Percentiles rank a stretch among this genome's conserved stretches.
phyloP scores from a whole-genome alignment of 2,329 filamentous ascomycete species.

The Colletotrichum navitas region DNA sequence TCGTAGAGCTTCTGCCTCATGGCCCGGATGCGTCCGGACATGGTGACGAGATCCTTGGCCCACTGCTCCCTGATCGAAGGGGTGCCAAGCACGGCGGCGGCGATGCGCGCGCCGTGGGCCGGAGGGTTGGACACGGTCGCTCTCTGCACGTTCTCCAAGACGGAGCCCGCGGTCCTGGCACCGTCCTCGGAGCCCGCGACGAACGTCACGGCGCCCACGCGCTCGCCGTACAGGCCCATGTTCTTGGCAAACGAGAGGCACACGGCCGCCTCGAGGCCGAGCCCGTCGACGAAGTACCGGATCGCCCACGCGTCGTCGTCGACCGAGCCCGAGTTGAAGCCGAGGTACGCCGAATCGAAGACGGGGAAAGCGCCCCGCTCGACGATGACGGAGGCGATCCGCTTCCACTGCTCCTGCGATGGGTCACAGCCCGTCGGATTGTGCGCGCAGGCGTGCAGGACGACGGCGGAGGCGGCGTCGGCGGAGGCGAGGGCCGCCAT shows the following conservation, averaged over 20 bases:
- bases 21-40: constrained; percentile 51
- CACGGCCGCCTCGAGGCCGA: constrained; percentile 63
- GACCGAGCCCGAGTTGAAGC: constrained; percentile 51
- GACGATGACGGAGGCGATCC: constrained; percentile 48
- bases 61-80: constrained; percentile 49
- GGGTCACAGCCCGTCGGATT: constrained; percentile 59
- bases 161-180: constrained; percentile 44
- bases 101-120: constrained; percentile 52
- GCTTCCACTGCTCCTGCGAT: constrained; percentile 49
- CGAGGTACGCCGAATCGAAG: constrained; percentile 52
- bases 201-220: constrained; percentile 50
- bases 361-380: constrained; percentile 47
- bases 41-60: constrained; percentile 52
- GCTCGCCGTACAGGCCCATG: constrained; percentile 61
- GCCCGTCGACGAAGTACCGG: constrained; percentile 50
- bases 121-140: constrained; percentile 54
- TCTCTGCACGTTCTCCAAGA: constrained; percentile 50
- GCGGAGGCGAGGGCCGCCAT: constrained; percentile 48
- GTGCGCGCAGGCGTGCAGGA: constrained; percentile 58
- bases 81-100: constrained; percentile 49
- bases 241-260: constrained; percentile 74
- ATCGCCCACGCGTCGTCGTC: constrained; percentile 52
- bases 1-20: constrained; percentile 53
- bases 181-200: constrained; percentile 44
- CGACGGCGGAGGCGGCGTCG: constrained; percentile 46